These are phyloP conservation scores for Sporothrix inflata DNA, from an alignment of 2,329 filamentous ascomycete species.

Conservation along the genomic window DNA sequence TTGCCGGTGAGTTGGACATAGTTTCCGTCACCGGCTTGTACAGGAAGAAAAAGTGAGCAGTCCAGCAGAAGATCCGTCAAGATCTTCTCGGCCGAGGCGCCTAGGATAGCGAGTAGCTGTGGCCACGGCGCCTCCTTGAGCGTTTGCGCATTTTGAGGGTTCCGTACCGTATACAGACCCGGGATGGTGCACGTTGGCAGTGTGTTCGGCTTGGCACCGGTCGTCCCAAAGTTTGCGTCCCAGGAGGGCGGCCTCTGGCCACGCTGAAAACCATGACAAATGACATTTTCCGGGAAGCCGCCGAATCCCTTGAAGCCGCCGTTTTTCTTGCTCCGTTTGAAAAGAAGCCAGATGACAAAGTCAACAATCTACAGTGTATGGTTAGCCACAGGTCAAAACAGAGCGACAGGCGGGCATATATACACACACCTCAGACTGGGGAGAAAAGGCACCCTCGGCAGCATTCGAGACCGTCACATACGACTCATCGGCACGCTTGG, in stretches of 20 bases:
- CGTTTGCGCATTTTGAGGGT: constrained; percentile 70
- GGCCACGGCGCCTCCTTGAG: constrained; percentile 77
- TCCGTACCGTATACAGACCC: constrained; percentile 65
- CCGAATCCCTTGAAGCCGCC: not conserved
- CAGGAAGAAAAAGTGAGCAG: constrained; percentile 71
- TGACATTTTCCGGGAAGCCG: constrained; percentile 45
- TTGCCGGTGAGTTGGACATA: constrained; percentile 79
- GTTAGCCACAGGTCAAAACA: not conserved
- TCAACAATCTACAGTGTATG: constrained; percentile 71
- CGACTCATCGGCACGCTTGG: constrained; percentile 57
- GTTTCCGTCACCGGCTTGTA: constrained; percentile 65
- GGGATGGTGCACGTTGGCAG: constrained; percentile 52
- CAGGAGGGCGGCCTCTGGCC: constrained; percentile 35
- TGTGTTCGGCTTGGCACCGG: not conserved
- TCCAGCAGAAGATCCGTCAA: constrained; percentile 79
- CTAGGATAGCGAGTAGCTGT: constrained; percentile 72
- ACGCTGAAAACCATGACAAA: constrained; percentile 81
- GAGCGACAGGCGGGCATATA: constrained; percentile 33
- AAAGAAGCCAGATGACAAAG: constrained; percentile 77
- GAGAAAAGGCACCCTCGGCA: constrained; percentile 50
- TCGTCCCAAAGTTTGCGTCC: not conserved
- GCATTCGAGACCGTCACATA: constrained; percentile 56
- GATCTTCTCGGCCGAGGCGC: constrained; percentile 72
- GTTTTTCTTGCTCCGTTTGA: constrained; percentile 57
- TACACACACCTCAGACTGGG: constrained; percentile 64